Evolutionary conservation across 768 basidiomycete genomes (phyloP).

Genomic region (Cystobasidium onofrii): DNA sequence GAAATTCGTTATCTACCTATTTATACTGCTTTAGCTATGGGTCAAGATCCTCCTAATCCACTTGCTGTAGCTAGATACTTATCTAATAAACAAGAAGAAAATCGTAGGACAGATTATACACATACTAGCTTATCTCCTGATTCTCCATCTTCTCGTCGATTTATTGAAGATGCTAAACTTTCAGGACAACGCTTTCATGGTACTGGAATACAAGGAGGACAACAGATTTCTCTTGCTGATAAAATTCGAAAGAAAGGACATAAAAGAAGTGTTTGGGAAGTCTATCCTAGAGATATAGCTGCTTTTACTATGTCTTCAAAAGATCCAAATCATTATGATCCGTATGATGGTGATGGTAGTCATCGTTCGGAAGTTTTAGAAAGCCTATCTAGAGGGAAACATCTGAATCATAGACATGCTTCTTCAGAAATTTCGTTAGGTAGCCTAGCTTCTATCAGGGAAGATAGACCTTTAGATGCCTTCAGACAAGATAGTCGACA

Average conservation of each 20-base stretch:
- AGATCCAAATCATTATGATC: background rate
- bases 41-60: conserved; percentile 9
- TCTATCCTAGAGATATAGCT: conserved; percentile 19
- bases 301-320: background rate
- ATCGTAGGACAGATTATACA: background rate
- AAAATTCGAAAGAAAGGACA: conserved; percentile 4
- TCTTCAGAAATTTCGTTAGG: conserved; percentile 17
- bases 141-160: background rate
- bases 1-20: conserved; percentile 20
- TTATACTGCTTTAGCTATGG: conserved; percentile 12
- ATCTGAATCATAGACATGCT: background rate
- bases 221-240: background rate
- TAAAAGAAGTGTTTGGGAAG: conserved; percentile 14
- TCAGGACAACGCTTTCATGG: too few relatives aligned
- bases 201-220: background rate
- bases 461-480: background rate
- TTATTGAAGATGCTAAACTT: background rate
- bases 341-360: conserved; percentile 6
- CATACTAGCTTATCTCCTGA: background rate
- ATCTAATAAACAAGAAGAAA: background rate
- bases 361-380: background rate
- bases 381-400: background rate
- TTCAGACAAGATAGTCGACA: background rate
- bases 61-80: conserved; percentile 8
- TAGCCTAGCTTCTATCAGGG: conserved; percentile 14